These are phyloP conservation scores for Achlya hypogyna DNA, from an alignment of 352 stramenopile species.

Conservation along the genomic window DNA sequence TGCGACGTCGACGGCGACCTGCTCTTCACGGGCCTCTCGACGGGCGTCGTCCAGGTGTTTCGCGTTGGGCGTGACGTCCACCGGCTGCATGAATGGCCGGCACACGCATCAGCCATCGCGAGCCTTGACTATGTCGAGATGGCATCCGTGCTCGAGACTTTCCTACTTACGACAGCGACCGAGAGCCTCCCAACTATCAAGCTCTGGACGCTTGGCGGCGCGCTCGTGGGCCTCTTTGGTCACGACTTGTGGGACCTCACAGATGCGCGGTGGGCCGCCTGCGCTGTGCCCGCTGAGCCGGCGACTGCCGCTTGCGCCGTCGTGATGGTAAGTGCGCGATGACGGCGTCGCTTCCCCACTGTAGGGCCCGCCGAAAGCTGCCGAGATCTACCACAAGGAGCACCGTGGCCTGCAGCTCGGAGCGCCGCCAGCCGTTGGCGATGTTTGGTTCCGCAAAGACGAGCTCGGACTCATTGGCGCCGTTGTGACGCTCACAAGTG, in stretches of 20 bases:
- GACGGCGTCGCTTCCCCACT: not conserved
- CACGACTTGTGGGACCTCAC: not conserved
- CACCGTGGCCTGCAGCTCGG: not conserved
- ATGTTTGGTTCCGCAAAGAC: conserved; percentile 14
- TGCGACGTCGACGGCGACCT: conserved; percentile 2
- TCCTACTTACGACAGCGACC: not conserved
- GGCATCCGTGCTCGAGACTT: not conserved
- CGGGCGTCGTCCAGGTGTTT: not conserved
- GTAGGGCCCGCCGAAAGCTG: not conserved
- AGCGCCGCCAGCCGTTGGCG: not conserved
- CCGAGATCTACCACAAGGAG: conserved; percentile 8
- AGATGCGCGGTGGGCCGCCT: not conserved
- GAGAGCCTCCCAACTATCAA: not conserved
- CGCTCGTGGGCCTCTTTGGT: not conserved
- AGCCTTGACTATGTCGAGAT: conserved; percentile 9
- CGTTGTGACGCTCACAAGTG: conserved; percentile 3
- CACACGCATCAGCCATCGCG: not conserved
- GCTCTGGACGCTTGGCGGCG: conserved; percentile 9
- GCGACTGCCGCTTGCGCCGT: not conserved
- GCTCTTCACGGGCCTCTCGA: not conserved
- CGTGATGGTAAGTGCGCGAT: not conserved
- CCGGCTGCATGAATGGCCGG: not conserved
- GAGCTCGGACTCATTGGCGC: not conserved
- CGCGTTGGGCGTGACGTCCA: not conserved
- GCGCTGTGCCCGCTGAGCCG: not conserved